A percentile compares a stretch with the other conserved stretches of the same genome.
Evolutionary conservation across 106 monocot species (phyloP).

Genomic region (Iris macrosiphon): DNA sequence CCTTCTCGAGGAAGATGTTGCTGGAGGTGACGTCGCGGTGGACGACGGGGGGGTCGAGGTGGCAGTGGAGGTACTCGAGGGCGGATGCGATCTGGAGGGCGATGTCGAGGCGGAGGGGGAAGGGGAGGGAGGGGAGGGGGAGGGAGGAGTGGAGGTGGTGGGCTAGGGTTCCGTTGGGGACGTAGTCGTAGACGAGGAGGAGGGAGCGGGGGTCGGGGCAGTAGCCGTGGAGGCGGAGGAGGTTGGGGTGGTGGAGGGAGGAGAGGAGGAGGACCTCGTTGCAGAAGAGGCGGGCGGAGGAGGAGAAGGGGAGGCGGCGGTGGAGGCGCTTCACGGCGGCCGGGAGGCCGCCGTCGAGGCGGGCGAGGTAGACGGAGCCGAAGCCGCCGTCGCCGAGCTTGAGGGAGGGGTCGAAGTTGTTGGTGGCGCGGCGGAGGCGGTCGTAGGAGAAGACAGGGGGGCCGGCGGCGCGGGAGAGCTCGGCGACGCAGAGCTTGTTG

Average conservation of each 20-base stretch:
- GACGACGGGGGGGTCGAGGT: constrained; percentile 66
- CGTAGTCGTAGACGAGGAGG: constrained; percentile 77
- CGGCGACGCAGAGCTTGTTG: neutral
- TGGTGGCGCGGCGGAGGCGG: constrained; percentile 49
- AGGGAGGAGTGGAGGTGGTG: constrained; percentile 53
- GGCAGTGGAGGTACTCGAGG: constrained; percentile 68
- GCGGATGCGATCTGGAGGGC: constrained; percentile 59
- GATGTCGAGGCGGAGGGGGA: constrained; percentile 39
- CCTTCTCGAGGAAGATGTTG: constrained; percentile 73
- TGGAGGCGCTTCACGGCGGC: constrained; percentile 75
- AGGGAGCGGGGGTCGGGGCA: constrained; percentile 69
- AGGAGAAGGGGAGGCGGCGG: constrained; percentile 32
- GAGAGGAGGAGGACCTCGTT: constrained; percentile 88
- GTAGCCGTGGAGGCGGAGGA: constrained; percentile 75
- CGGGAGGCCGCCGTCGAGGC: constrained; percentile 41
- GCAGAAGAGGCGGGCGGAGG: constrained; percentile 54
- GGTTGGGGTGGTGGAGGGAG: constrained; percentile 64
- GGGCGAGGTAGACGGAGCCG: constrained; percentile 61
- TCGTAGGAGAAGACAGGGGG: constrained; percentile 65
- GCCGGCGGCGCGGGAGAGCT: constrained; percentile 17
- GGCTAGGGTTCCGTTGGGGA: constrained; percentile 78
- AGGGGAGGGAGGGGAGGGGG: constrained; percentile 15
- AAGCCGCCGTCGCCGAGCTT: constrained; percentile 89
- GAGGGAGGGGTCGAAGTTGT: constrained; percentile 44
- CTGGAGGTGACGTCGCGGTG: constrained; percentile 76